Evolutionary conservation across 805 yeast genomes (phyloP), one percentile per base, ranked within the genome.

Genomic region (Nakazawaea molendinolei): DNA sequence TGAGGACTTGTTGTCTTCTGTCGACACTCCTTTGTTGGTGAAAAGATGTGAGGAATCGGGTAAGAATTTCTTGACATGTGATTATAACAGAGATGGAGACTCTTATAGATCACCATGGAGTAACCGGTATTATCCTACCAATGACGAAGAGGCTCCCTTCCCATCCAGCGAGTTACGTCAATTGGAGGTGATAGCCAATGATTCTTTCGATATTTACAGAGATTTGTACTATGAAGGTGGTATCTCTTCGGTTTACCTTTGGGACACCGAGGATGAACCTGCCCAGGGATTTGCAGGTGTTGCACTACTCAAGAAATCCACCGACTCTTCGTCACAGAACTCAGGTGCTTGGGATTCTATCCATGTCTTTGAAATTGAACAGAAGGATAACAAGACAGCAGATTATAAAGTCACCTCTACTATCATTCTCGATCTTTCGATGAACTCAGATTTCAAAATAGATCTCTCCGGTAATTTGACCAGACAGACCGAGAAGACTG

Each of bases 191-290:
- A 69, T 77, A 45, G 89, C 95, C 42, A 92, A 90, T 56, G 90
- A 86, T 44, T 83, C 95, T 4, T 86, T 90, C 54, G 97, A 87
- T 50, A 73, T 90, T 24, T 90, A 92, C 62, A 71, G 96, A 46
- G 98, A 92, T 54, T 63, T 90, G 48, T 90, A 90, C 63, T 90
- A 87, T 56, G 97, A 89, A 57, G 97, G 97, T 26, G 98, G 97
- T 16, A 67, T 83, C 26, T 79, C 92, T 2, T 77, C 89, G 39
- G 95, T 83, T 13, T 90, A 92, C 54, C 64, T 92, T 34, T 90
- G 98, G 98, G 96, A 89, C 49, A 68, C 75, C 16, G 79, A 76
- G 23, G 86, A 74, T 10, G 36, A 55, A 25, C 86, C 86, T 1
- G 60, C 54, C 26, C 35, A 60, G 22, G 85, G 84, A 1, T 86